Conservation (phyloP, 108 stramenopile species). For the Aurantiochytrium sp. region DNA sequence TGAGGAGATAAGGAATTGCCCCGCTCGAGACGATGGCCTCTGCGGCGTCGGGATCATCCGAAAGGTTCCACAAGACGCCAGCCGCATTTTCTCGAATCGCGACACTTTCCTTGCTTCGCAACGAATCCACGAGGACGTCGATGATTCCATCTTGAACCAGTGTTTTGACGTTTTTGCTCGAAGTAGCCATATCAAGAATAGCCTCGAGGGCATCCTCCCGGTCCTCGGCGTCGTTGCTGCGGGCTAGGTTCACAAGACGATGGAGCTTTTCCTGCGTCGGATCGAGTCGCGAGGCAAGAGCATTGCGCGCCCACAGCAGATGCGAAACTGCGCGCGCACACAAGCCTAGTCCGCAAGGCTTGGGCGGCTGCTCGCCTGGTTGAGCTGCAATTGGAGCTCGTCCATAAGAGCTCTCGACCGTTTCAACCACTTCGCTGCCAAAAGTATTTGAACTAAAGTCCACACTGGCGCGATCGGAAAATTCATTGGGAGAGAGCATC, state of each 20-base stretch:
- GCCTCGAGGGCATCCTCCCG: not conserved
- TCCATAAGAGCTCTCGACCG: no score
- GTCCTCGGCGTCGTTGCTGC: not conserved
- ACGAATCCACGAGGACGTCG: not conserved
- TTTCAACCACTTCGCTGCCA: no score
- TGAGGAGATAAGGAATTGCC: not conserved
- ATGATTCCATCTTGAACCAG: not conserved
- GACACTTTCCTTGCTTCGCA: not conserved
- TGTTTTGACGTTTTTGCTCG: not conserved
- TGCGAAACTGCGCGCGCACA: no score
- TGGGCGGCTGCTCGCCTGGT: no score
- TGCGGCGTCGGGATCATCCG: not conserved
- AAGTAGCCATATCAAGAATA: not conserved
- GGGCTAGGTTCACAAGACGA: not conserved
- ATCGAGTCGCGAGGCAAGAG: not conserved
- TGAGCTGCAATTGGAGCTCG: no score
- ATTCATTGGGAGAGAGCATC: not conserved
- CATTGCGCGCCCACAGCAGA: no score
- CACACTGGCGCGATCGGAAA: no score
- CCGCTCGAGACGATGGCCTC: not conserved
- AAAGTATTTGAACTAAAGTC: no score
- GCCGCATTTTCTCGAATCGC: not conserved
- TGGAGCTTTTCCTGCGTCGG: not conserved
- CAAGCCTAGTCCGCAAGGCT: no score
- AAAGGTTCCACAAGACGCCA: constrained; percentile 10